Evolutionary conservation across 164 flowering plant species (phyloP), one percentile per base, ranked within the genome.

Genomic region (Nymphaea colorata): DNA sequence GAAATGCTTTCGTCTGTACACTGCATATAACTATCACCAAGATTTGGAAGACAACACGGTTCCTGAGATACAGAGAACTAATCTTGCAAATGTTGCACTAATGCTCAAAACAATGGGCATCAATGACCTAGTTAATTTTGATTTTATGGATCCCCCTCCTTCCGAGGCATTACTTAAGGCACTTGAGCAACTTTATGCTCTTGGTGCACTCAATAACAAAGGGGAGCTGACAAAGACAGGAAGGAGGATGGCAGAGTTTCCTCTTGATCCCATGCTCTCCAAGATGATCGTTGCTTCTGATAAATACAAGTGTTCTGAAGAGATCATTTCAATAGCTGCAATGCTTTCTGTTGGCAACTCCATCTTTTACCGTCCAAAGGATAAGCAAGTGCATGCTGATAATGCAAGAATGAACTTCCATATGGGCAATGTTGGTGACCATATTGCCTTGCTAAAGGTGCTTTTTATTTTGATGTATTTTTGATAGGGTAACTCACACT

Each of bases 101-200:
- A 71, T 82, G 47, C 85, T 95, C 7, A 95, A 95, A 83, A 95
- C 96, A 71, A 86, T 92, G 73, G 99, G 99, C 17, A 95, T 95
- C 63, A 82, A 85, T 73, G 98, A 92, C 71, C 74, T 95, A 72
- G 15, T 88, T 55, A 73, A 81, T 75, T 92, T 94, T 83, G 97
- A 94, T 76, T 94, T 94, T 73, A 94, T 94, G 96, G 99, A 94
- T 59, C 96, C 96, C 6, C 99, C 99, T 10, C 96, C 99, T 8
- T 75, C 88, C 53, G 99, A 90, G 76, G 90, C 99, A 36, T 79
- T 95, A 71, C 70, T 90, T 41, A 92, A 90, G 76, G 93, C 99
- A 55, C 71, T 92, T 59, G 97, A 95, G 72, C 75, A 85, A 59
- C 86, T 95, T 2, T 95, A 76, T 82, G 96, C 96, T 16, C 78